Conservation (phyloP, 2,329 filamentous ascomycete genomes). For the Colletotrichum melonis region DNA sequence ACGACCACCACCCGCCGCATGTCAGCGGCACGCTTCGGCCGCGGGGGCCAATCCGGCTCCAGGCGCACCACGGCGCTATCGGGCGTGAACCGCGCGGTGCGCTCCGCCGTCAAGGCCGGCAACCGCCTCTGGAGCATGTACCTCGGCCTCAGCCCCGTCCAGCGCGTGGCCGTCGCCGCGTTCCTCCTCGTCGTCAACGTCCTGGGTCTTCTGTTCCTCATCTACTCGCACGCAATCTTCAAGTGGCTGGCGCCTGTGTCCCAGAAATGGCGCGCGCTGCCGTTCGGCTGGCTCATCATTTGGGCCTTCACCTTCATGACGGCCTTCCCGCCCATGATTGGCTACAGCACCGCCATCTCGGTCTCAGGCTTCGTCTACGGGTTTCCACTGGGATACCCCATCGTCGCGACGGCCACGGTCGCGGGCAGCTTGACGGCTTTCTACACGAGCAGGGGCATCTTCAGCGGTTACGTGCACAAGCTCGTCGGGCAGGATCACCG, state of each 20-base stretch:
- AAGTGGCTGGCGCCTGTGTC: slow-evolving; percentile 78
- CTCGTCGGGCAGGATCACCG: slow-evolving; percentile 86
- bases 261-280: slow-evolving; percentile 79
- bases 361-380: slow-evolving; percentile 67
- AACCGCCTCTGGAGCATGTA: slow-evolving; percentile 61
- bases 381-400: slow-evolving; percentile 78
- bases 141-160: slow-evolving; percentile 66
- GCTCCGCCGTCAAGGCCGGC: slow-evolving; percentile 55
- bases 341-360: slow-evolving; percentile 80
- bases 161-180: slow-evolving; percentile 69
- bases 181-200: slow-evolving; percentile 63
- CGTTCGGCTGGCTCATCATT: slow-evolving; percentile 79
- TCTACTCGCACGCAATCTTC: slow-evolving; percentile 87
- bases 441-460: slow-evolving; percentile 80
- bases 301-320: slow-evolving; percentile 81
- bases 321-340: slow-evolving; percentile 88
- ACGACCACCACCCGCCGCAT: slow-evolving; percentile 46
- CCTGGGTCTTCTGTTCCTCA: slow-evolving; percentile 74
- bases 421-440: slow-evolving; percentile 84
- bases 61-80: slow-evolving; percentile 33
- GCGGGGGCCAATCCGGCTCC: slow-evolving; percentile 13
- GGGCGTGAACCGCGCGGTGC: slow-evolving; percentile 53
- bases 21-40: slow-evolving; percentile 53
- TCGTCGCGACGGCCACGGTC: slow-evolving; percentile 83
- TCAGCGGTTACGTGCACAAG: slow-evolving; percentile 82